phyloP scores from a whole-genome alignment of 2,329 filamentous ascomycete species.

The Ciborinia camelliae region DNA sequence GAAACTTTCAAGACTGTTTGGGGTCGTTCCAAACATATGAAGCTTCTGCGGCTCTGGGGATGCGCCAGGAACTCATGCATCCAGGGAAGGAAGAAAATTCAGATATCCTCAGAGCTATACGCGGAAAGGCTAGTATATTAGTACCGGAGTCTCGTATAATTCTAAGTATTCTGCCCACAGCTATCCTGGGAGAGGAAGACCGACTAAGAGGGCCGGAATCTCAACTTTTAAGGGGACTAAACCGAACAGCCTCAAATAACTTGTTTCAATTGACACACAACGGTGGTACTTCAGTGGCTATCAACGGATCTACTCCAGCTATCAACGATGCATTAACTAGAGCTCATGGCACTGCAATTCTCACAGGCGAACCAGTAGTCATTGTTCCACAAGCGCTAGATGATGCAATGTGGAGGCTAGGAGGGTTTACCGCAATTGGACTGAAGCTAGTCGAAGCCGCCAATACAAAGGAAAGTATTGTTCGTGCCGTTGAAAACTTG shows the following conservation, averaged over 20 bases:
- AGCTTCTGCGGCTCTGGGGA: conserved; percentile 83
- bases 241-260: conserved; percentile 64
- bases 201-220: conserved; percentile 68
- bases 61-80: conserved; percentile 87
- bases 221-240: conserved; percentile 72
- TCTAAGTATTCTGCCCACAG: conserved; percentile 76
- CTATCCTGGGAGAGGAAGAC: conserved; percentile 78
- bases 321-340: conserved; percentile 86
- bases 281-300: conserved; percentile 72
- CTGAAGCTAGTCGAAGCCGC: conserved; percentile 82
- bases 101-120: conserved; percentile 85
- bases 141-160: conserved; percentile 78
- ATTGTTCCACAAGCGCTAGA: conserved; percentile 80
- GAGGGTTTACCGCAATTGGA: conserved; percentile 83
- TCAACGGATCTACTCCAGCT: conserved; percentile 83
- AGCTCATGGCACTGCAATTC: conserved; percentile 73
- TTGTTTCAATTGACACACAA: conserved; percentile 67
- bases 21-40: conserved; percentile 96
- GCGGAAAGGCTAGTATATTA: conserved; percentile 77
- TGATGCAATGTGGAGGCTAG: conserved; percentile 86
- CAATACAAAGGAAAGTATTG: conserved; percentile 63
- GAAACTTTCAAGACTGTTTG: conserved; percentile 94
- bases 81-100: conserved; percentile 87
- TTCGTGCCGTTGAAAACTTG: conserved; percentile 76
- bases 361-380: conserved; percentile 81